Conservation (phyloP, 805 yeast species). For the Wickerhamiella occidentalis region DNA sequence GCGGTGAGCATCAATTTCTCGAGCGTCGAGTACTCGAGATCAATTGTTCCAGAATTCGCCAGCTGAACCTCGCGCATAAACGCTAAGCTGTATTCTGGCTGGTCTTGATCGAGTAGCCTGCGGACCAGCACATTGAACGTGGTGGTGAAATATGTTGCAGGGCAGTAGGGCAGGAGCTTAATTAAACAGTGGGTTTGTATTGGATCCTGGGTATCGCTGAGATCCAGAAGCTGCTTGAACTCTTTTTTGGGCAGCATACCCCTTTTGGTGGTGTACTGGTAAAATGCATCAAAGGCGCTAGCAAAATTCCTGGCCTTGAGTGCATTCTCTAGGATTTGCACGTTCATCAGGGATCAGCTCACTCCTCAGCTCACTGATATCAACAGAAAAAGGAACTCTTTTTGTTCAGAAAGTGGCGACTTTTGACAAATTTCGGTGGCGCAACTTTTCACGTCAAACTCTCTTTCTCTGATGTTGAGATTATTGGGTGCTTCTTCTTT, state of each 20-base stretch:
- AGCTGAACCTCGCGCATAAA: conserved; percentile 21
- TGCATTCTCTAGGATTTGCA: not conserved
- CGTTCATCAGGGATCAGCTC: not conserved
- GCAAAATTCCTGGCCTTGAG: not conserved
- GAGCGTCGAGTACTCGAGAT: conserved; percentile 18
- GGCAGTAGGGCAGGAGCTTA: conserved; percentile 16
- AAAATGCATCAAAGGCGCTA: not conserved
- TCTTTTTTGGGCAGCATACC: not conserved
- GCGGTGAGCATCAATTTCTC: conserved; percentile 23
- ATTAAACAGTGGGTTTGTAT: conserved; percentile 14
- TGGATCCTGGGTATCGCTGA: conserved; percentile 8
- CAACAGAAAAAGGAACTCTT: too few relatives aligned
- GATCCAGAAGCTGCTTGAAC: conserved; percentile 14
- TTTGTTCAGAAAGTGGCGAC: not conserved
- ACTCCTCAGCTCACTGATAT: too few relatives aligned
- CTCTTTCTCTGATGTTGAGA: conserved; percentile 1
- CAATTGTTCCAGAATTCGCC: conserved; percentile 19
- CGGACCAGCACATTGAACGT: conserved; percentile 18
- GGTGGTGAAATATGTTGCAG: conserved; percentile 5
- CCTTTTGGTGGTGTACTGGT: not conserved
- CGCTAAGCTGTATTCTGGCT: conserved; percentile 20
- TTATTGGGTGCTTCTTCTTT: not conserved
- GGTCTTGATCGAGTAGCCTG: conserved; percentile 16
- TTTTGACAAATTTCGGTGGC: conserved; percentile 8
- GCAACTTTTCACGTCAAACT: not conserved